These are phyloP conservation scores for Xerocomus brunneocitrinus DNA, from an alignment of 768 basidiomycete species.

Conservation along the genomic window DNA sequence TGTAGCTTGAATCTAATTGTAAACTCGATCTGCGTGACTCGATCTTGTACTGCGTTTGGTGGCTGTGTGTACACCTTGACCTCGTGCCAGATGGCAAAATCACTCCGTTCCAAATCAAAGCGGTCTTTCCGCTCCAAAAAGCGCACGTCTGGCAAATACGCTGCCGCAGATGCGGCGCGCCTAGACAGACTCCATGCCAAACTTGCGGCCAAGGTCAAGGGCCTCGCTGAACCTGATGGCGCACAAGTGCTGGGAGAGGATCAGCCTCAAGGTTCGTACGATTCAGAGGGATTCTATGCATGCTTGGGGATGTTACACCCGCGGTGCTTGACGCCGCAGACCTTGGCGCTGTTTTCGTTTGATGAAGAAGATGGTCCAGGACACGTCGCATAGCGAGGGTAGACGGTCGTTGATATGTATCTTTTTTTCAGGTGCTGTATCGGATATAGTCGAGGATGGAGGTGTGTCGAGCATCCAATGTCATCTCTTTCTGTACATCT, in stretches of 20 bases:
- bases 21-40: neutral
- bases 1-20: slow-evolving; percentile 9
- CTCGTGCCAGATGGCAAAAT: slow-evolving; percentile 64
- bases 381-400: neutral
- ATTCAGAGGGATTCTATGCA: slow-evolving; percentile 24
- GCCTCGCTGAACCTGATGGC: slow-evolving; percentile 24
- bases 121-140: slow-evolving; percentile 75
- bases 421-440: slow-evolving; percentile 14
- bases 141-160: slow-evolving; percentile 69
- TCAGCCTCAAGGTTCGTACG: slow-evolving; percentile 55
- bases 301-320: slow-evolving; percentile 57
- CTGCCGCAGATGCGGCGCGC: slow-evolving; percentile 72
- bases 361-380: neutral
- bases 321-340: slow-evolving; percentile 34
- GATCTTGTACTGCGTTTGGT: neutral
- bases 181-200: slow-evolving; percentile 67
- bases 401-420: slow-evolving; percentile 13
- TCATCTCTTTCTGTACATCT: neutral
- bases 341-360: slow-evolving; percentile 34
- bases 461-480: slow-evolving; percentile 14
- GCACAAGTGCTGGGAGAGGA: slow-evolving; percentile 32
- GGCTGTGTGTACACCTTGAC: slow-evolving; percentile 6
- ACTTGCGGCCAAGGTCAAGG: slow-evolving; percentile 45
- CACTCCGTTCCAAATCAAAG: slow-evolving; percentile 76
- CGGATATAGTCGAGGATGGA: slow-evolving; percentile 12